Evolutionary conservation across 2,329 filamentous ascomycete genomes (phyloP).

Genomic region (Botrytis deweyae): DNA sequence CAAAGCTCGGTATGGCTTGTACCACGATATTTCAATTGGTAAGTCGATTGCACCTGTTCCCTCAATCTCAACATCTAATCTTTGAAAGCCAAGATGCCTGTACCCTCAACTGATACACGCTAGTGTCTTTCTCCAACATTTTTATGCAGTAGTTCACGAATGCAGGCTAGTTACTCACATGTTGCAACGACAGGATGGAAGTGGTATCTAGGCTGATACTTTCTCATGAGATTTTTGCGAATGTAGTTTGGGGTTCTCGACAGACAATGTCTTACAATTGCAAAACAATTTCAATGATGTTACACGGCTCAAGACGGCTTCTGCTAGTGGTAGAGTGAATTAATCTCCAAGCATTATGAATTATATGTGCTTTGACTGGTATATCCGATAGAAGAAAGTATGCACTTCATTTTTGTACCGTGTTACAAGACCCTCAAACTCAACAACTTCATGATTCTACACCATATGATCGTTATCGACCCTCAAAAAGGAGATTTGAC

Average conservation of each 20-base stretch:
- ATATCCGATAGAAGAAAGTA: not conserved
- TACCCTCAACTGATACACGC: too few species aligned
- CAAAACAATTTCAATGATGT: not conserved
- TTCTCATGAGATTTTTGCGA: not conserved
- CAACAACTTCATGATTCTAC: not conserved
- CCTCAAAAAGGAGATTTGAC: not conserved
- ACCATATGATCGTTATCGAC: not conserved
- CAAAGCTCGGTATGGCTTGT: not conserved
- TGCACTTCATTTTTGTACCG: not conserved
- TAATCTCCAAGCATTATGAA: not conserved
- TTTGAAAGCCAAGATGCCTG: not conserved
- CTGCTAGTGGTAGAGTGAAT: rapidly evolving
- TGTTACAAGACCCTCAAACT: not conserved
- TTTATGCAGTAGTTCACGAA: not conserved
- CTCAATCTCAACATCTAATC: too few species aligned
- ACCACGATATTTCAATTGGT: not conserved
- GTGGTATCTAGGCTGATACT: not conserved
- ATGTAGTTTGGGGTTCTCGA: too few species aligned
- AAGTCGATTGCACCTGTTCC: not conserved
- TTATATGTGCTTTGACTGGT: not conserved
- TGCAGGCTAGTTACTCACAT: not conserved
- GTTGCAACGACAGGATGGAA: not conserved
- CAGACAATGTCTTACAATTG: not conserved
- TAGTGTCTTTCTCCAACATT: not conserved
- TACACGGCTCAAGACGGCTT: not conserved